Evolutionary conservation across 2,329 filamentous ascomycete species (phyloP).

Genomic region (Aspergillus unguis): DNA sequence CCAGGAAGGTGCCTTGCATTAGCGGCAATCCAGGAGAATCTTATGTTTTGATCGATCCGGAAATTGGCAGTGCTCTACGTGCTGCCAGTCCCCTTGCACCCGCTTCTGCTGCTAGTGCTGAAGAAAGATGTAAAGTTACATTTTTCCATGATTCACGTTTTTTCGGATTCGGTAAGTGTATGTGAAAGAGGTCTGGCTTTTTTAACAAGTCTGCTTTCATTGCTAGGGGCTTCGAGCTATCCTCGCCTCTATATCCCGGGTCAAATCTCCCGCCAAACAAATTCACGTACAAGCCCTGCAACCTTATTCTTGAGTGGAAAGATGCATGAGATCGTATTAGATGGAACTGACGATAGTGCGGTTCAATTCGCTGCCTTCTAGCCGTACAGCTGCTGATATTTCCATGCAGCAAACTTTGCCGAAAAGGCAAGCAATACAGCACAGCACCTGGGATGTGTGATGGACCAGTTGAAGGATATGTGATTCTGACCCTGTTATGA

Average conservation of each 20-base stretch:
- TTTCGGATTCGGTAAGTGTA: constrained; percentile 24
- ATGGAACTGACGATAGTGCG: constrained; percentile 26
- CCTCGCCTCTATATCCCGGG: constrained; percentile 23
- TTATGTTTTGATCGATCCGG: constrained; percentile 22
- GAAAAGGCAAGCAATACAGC: constrained; percentile 18
- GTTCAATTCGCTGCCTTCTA: background rate
- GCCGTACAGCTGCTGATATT: constrained; percentile 7
- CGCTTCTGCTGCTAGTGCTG: constrained; percentile 11
- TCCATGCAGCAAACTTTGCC: constrained; percentile 23
- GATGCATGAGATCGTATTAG: constrained; percentile 26
- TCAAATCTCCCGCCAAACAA: constrained; percentile 20
- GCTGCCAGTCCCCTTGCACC: constrained; percentile 17
- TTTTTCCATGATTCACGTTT: constrained; percentile 27
- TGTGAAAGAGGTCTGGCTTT: constrained; percentile 5
- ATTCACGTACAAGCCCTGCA: constrained; percentile 23
- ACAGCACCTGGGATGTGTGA: constrained; percentile 12
- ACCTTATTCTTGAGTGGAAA: constrained; percentile 23
- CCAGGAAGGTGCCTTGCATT: constrained; percentile 20
- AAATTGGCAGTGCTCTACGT: constrained; percentile 21
- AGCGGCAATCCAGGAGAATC: constrained; percentile 22
- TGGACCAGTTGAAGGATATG: constrained; percentile 22
- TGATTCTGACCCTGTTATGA: constrained; percentile 4
- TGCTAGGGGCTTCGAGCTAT: constrained; percentile 20
- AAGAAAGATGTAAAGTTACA: constrained; percentile 24
- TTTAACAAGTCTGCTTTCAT: constrained; percentile 14